Evolutionary conservation across 176 grass and related monocot species (phyloP), one percentile per base, ranked within the genome.

Genomic region (Luzula sylvatica): DNA sequence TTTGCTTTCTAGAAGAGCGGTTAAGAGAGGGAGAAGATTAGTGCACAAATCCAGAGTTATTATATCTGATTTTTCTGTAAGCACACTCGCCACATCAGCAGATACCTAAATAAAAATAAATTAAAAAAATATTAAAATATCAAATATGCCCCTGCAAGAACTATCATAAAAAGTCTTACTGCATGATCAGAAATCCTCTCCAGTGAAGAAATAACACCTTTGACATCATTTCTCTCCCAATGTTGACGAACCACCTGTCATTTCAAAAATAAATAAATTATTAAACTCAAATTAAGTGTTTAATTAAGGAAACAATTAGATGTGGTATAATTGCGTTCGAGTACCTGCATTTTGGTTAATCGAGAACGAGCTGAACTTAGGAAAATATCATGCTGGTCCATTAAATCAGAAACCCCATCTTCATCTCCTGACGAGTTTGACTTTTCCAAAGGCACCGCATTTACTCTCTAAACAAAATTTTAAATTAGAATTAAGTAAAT

Each of bases 121-220:
- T 9, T 58, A 82, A 35, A 52, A 15, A 32, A 23, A 49, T 26
- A 48, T 32, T 32, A 32, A 32, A 32, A 32, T 32, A 32, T 32
- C 29, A 32, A 3, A 32, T 32, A 32, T 32, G 3, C 29, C 29
- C n/a, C n/a, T n/a, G 29, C 29, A 32, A 32, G 8, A 32, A 32
- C 21, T 56, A 27, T 23, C 41, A 50, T 19, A 27, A 1, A 38
- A 40, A 55, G 60, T 53, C 86, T 70, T 45, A 98, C 93, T 68
- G 78, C 72, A 78, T 90, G 78, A 87, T 98, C 93, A 59, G 72
- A 80, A 75, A 98, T 98, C 75, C 79, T 90, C 50, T 83, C 93
- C 69, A 98, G 56, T 15, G 78, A 74, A 45, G 58, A 22, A 19
- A 92, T 73, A 61, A 98, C 82, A 62, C 93, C 86, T 61, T 68